Percentiles rank a stretch among this genome's conserved stretches.
These are phyloP conservation scores for Penicillium macrosclerotiorum DNA, from an alignment of 495 filamentous ascomycete species.

Conservation along the genomic window DNA sequence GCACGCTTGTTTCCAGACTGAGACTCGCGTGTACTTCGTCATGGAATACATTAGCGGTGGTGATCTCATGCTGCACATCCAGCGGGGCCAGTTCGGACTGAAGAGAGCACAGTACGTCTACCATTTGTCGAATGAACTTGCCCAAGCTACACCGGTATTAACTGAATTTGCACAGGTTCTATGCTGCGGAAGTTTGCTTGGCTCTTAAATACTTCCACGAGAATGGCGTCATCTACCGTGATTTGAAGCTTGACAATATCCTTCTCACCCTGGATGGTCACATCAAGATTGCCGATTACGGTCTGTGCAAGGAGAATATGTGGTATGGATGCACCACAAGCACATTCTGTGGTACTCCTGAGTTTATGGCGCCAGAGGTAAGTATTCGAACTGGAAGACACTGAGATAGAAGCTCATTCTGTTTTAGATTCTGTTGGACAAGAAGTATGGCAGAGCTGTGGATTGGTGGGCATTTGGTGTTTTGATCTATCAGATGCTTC, in stretches of 20 bases:
- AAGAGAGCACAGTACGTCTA: constrained; percentile 90
- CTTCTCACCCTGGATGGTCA: constrained; percentile 93
- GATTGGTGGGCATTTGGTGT: constrained; percentile 99
- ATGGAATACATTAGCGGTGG: constrained; percentile 99
- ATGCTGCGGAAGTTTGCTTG: constrained; percentile 94
- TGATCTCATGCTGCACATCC: constrained; percentile 99
- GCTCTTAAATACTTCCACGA: constrained; percentile 99
- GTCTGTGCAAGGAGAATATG: constrained; percentile 99
- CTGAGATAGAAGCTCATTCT: constrained; percentile 12
- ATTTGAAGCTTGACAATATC: constrained; percentile 99
- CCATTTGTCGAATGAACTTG: background rate
- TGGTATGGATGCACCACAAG: constrained; percentile 96
- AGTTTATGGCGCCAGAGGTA: constrained; percentile 99
- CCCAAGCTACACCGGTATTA: background rate
- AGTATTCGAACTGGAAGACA: constrained; percentile 15
- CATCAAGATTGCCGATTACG: constrained; percentile 98
- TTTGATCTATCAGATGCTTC: constrained; percentile 98
- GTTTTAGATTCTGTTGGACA: constrained; percentile 86
- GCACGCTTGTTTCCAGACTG: constrained; percentile 98
- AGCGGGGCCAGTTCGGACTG: constrained; percentile 90
- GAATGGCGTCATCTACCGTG: constrained; percentile 98
- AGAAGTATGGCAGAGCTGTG: constrained; percentile 97
- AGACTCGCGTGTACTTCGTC: constrained; percentile 98
- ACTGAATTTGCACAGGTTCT: constrained; percentile 65
- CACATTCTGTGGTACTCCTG: constrained; percentile 98